Evolutionary conservation across 2,329 filamentous ascomycete species (phyloP).

Genomic region (Sordariomycetes sp.): DNA sequence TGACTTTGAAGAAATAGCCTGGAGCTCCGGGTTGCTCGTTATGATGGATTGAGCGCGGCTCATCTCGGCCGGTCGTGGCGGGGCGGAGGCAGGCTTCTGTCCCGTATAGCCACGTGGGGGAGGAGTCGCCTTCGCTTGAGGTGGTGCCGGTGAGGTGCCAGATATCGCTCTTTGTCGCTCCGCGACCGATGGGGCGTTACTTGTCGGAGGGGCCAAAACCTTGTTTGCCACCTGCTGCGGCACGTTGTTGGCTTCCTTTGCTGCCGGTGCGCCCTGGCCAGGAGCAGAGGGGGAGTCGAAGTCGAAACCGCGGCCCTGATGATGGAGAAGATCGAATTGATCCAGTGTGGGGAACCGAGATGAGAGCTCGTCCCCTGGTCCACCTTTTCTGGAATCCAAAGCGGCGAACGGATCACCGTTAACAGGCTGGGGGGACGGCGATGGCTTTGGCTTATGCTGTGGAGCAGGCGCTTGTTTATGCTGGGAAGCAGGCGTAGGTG

Average conservation of each 20-base stretch:
- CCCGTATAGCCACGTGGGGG: not conserved
- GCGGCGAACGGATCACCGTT: conserved; percentile 82
- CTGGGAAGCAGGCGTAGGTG: conserved; percentile 19
- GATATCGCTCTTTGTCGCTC: not conserved
- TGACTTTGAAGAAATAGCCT: conserved; percentile 30
- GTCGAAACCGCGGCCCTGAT: conserved; percentile 73
- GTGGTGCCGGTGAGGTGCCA: not conserved
- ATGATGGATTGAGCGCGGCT: conserved; percentile 56
- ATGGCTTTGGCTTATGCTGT: conserved; percentile 41
- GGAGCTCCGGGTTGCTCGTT: conserved; percentile 49
- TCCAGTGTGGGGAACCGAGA: conserved; percentile 82
- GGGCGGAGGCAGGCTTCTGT: conserved; percentile 18
- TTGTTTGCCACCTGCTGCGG: conserved; percentile 74
- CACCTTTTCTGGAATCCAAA: conserved; percentile 53
- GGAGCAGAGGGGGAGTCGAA: conserved; percentile 54
- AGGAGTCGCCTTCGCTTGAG: conserved; percentile 1
- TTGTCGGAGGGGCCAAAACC: conserved; percentile 52
- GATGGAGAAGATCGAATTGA: conserved; percentile 83
- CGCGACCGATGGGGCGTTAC: conserved; percentile 5
- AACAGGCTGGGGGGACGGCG: conserved; percentile 58
- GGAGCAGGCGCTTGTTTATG: conserved; percentile 21
- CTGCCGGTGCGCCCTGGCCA: conserved; percentile 26
- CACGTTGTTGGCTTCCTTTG: conserved; percentile 52
- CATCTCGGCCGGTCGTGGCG: conserved; percentile 32
- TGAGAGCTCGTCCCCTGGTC: conserved; percentile 65